phyloP scores from a whole-genome alignment of 1,139 yeast genomes.

The Protomyces gravidus region DNA sequence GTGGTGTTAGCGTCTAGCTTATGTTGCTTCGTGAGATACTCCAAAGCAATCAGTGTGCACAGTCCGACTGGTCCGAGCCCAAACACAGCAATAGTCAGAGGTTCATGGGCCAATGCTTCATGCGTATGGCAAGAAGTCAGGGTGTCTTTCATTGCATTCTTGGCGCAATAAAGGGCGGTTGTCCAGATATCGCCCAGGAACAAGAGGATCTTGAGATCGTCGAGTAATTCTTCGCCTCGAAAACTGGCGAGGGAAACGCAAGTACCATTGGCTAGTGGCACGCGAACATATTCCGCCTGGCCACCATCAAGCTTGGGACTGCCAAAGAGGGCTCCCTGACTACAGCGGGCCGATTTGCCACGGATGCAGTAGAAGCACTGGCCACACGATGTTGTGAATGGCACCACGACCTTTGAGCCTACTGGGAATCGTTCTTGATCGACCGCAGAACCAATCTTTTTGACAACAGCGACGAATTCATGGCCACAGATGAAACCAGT shows the following conservation, averaged over 20 bases:
- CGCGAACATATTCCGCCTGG: slow-evolving; percentile 57
- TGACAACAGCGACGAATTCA: slow-evolving; percentile 53
- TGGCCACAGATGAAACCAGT: slow-evolving; percentile 53
- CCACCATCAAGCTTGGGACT: slow-evolving; percentile 55
- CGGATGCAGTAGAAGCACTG: slow-evolving; percentile 53
- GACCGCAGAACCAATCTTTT: slow-evolving; percentile 44
- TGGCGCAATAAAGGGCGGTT: slow-evolving; percentile 56
- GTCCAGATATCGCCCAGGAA: slow-evolving; percentile 65
- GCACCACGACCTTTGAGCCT: slow-evolving; percentile 43
- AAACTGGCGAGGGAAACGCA: slow-evolving; percentile 41
- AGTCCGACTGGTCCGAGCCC: slow-evolving; percentile 68
- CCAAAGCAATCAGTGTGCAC: slow-evolving; percentile 51
- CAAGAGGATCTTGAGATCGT: not conserved
- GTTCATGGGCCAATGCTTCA: slow-evolving; percentile 32
- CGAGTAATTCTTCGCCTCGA: not conserved
- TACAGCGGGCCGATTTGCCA: slow-evolving; percentile 54
- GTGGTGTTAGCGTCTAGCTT: not conserved
- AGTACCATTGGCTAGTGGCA: slow-evolving; percentile 54
- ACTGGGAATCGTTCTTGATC: slow-evolving; percentile 37
- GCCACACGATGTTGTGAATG: slow-evolving; percentile 44
- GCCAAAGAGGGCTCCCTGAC: slow-evolving; percentile 53
- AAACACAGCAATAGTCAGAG: slow-evolving; percentile 43
- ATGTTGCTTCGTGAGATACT: slow-evolving; percentile 45
- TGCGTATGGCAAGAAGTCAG: not conserved
- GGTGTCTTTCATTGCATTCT: slow-evolving; percentile 46